A percentile compares a stretch with the other conserved stretches of the same genome.
Evolutionary conservation across 2,329 filamentous ascomycete species (phyloP).

Genomic region (Trichoderma cornu-damae): DNA sequence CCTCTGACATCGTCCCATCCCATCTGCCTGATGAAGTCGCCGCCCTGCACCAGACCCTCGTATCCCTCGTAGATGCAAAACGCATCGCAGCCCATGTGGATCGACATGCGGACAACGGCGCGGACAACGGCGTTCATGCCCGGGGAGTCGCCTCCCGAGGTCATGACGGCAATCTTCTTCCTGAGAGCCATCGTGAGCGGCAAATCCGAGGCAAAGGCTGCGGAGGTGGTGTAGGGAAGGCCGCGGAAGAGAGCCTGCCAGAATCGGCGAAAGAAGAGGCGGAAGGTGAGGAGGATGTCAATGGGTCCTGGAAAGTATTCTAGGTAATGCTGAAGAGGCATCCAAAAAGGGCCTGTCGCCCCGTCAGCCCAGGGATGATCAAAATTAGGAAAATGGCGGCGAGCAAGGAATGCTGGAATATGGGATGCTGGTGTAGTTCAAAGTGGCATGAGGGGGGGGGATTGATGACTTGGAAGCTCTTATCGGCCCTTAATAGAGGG

Average conservation of each 20-base stretch:
- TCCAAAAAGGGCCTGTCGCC: conserved; percentile 23
- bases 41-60: conserved; percentile 86
- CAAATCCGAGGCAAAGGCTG: conserved; percentile 19
- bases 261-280: conserved; percentile 27
- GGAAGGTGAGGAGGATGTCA: conserved; percentile 29
- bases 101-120: conserved; percentile 85
- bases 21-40: conserved; percentile 81
- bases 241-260: conserved; percentile 24
- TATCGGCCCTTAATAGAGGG: conserved; percentile 14
- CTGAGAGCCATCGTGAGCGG: conserved; percentile 41
- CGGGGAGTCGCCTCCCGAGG: conserved; percentile 87
- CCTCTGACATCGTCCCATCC: conserved; percentile 91
- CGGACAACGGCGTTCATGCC: conserved; percentile 92
- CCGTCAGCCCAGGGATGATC: conserved; percentile 9
- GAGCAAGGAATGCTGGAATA: not conserved
- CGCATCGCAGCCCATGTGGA: conserved; percentile 75
- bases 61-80: conserved; percentile 91
- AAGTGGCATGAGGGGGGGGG: conserved; percentile 16
- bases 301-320: conserved; percentile 30
- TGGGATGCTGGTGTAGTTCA: conserved; percentile 8
- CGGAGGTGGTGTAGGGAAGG: conserved; percentile 3
- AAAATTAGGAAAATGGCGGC: not conserved
- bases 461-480: conserved; percentile 19
- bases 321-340: conserved; percentile 26
- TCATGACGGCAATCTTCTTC: conserved; percentile 83